Base-by-base conservation (phyloP, 345 rosid species). In the Hypericum perforatum region DNA sequence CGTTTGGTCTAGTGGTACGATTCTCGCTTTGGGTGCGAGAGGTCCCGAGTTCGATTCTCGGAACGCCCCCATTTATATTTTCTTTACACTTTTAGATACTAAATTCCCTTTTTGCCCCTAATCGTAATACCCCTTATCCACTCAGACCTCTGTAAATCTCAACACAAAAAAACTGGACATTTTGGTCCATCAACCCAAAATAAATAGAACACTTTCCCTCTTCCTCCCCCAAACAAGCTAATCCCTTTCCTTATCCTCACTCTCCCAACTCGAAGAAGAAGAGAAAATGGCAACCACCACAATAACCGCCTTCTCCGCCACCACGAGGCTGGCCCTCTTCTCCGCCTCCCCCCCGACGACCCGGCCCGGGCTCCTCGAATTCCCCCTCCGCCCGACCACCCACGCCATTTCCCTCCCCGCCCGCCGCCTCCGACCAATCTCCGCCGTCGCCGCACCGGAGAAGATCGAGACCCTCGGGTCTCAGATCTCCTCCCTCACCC, bases 401-500 rank as follows among this genome's bases (percentile, higher is more conserved):
- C 36, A 29, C 54, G 40, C 38, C 43, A 40, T 5, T 52, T 53
- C 62, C 10, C 73, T 6, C 56, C 59, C 58, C 54, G 42, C 56
- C 60, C 81, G 57, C 58, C 51, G 49, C 69, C 72, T 84, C 78
- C 85, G 82, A 10, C 89, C 80, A 10, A 6, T 82, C 45, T 2
- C 74, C 69, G 90, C 92, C 52, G 78, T 80, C 43, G 66, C 66
- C 10, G 87, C 95, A 0, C 85, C 95, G 0, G 91, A 85, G 54
- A 89, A 82, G 59, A 79, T 85, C 71, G 75, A 79, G 63, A 71
- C 81, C 2, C 77, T 89, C 15, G 95, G 85, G 11, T 11, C 75
- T 1, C 74, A 82, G 8, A 82, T 85, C 63, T 73, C 96, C 5
- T 60, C 72, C 14, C 71, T 88, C 0, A 88, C 94, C 16, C 86